Evolutionary conservation across 2,329 filamentous ascomycete species (phyloP), one percentile per base, ranked within the genome.

Genomic region (Helotiales sp.): DNA sequence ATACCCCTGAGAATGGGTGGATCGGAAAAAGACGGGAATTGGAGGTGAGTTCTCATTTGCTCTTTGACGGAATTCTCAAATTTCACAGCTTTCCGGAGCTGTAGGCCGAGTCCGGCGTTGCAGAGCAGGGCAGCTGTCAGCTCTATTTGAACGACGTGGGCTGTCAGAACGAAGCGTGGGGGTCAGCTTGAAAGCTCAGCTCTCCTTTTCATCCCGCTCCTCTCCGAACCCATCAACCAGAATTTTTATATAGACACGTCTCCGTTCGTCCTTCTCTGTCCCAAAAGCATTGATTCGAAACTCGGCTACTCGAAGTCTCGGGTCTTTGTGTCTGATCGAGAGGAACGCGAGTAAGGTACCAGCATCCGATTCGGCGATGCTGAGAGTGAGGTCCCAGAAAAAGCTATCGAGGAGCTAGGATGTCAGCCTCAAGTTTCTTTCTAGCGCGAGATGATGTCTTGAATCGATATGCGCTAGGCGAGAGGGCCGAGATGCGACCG

Each of bases 1-100:
- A 13, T 7, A 42, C 38, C 38, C 38, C 38, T 42, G 22, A 52
- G 47, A n/a, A 19, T 19, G 5, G 29, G 29, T 36, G n/a, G n/a
- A 24, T 34, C 59, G 59, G 59, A 47, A 54, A 51, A 61, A 54
- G 19, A 40, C 59, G 59, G 59, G 59, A 38, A 56, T 61, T 57
- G 36, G 47, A 55, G 29, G 30, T 30, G 31, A 54, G 33, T 19
- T 46, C 47, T 49, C 49, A 54, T 54, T 57, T 57, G 54, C 58
- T 54, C 52, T 10, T 52, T 59, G 34, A 31, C 34, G 52, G 36
- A 8, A n/a, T 30, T 29, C 25, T 42, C 38, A 25, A n/a, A n/a
- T 15, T n/a, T n/a, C 3, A 7, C 13, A 12, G 7, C 19, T 42
- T 42, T 13, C 40, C n/a, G 24, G 24, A 19, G 22, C 40, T 9